Conservation (phyloP, 2,329 filamentous ascomycete species). For the Penicillium olsonii region DNA sequence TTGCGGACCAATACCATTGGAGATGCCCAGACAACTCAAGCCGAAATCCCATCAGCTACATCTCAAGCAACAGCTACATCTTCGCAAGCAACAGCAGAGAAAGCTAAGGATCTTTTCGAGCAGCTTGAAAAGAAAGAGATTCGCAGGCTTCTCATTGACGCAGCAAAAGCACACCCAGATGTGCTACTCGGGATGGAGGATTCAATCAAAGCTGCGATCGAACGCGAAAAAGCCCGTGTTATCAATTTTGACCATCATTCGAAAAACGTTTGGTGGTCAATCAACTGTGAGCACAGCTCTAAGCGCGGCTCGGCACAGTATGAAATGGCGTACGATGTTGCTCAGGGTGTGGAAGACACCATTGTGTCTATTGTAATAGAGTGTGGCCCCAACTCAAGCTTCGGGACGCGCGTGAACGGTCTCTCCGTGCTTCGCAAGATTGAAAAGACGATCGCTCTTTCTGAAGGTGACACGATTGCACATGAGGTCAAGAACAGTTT, state of each 20-base stretch:
- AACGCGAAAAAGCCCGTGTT: background rate
- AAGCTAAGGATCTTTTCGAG: background rate
- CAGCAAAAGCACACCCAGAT: background rate
- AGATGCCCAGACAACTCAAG: background rate
- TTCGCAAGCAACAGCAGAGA: background rate
- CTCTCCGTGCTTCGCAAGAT: conserved; percentile 21
- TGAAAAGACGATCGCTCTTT: conserved; percentile 19
- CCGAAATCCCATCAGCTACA: no score
- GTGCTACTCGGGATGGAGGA: background rate
- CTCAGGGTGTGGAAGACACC: background rate
- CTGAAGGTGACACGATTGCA: conserved; percentile 3
- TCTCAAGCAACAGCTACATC: background rate
- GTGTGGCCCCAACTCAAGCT: conserved; percentile 4
- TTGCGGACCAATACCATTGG: background rate
- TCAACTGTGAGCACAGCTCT: conserved; percentile 14
- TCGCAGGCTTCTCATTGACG: background rate
- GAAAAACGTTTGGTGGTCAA: conserved; percentile 7
- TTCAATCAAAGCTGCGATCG: background rate
- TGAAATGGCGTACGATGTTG: conserved; percentile 9
- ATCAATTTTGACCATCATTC: background rate
- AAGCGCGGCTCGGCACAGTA: conserved; percentile 9
- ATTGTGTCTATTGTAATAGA: conserved; percentile 4
- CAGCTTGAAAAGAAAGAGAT: background rate
- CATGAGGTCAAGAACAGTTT: conserved; percentile 18
- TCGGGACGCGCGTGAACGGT: conserved; percentile 17